Evolutionary conservation across 1,284 basidiomycete genomes (phyloP), one percentile per base, ranked within the genome.

Genomic region (Ceratorhiza oryzae-sativae): DNA sequence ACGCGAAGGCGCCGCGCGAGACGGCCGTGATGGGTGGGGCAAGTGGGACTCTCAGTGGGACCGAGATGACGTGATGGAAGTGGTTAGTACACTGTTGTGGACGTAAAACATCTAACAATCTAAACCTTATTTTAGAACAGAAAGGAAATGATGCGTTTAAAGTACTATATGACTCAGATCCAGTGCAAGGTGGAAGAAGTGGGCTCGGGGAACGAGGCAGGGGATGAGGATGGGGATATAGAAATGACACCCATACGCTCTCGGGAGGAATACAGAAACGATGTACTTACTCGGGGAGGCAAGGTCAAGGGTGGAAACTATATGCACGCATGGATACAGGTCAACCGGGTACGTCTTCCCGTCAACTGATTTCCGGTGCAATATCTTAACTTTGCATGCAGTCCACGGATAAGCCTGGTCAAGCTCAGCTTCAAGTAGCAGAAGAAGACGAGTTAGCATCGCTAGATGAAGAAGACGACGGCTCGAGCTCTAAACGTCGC

Each of bases 21-120:
- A 58, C 23, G 53, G 53, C 2, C 53, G 65, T 20, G 39, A 27
- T 34, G 65, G 65, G 23, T 70, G 65, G 65, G 65, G 65, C 4
- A 53, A 42, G 13, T 70, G 65, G 65, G 65, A 70, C 15, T 18
- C 23, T 4, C 49, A 56, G 15, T 70, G 65, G 65, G 65, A 70
- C 41, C n/a, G 20, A 18, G 48, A 1, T 12, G 53, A 68, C 18
- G 10, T 39, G 6, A 3, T 45, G 18, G 30, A 25, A 15, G 18
- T 5, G 3, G 49, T 67, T 41, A 18, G 46, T 55, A 34, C 2
- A 12, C 10, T 30, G n/a, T n/a, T n/a, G n/a, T n/a, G n/a, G n/a
- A n/a, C n/a, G n/a, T n/a, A n/a, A n/a, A n/a, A n/a, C n/a, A n/a
- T n/a, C n/a, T n/a, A n/a, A n/a, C n/a, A n/a, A 39, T 8, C 25